Percentiles rank a stretch among this genome's conserved stretches.
phyloP scores from a whole-genome alignment of 192 early-diverging fungal genomes.

The Pilaira anomala region DNA sequence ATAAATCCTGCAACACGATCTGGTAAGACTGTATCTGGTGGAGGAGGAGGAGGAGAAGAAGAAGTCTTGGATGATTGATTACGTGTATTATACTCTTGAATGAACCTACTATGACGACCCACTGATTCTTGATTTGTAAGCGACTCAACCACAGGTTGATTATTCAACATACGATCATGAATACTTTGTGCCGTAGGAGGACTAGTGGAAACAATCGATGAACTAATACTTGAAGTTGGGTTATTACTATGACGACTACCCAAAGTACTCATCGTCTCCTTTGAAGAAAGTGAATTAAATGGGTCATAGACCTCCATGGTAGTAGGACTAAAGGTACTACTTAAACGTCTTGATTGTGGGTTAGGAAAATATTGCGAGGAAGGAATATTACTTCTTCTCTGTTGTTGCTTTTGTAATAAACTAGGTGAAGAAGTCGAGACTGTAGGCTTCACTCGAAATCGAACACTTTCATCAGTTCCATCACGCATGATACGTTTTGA shows the following conservation, averaged over 20 bases:
- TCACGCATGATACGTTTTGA: not conserved
- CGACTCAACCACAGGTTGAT: too few species aligned
- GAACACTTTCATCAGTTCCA: too few species aligned
- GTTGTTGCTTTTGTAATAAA: not conserved
- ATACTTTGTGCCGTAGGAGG: conserved; percentile 3
- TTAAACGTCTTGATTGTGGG: not conserved
- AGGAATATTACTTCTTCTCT: not conserved
- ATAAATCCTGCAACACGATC: not conserved
- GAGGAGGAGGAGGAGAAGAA: too few species aligned
- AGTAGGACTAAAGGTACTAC: too few species aligned
- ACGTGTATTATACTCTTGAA: not conserved
- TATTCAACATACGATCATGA: conserved; percentile 9
- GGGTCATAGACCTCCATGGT: conserved; percentile 1
- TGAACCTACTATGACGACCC: not conserved
- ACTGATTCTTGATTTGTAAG: too few species aligned
- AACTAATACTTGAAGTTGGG: not conserved
- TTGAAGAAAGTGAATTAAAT: not conserved
- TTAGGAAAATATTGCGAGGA: not conserved
- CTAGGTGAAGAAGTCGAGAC: not conserved
- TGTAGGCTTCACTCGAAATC: not conserved
- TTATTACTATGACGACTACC: not conserved
- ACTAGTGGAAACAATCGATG: not conserved
- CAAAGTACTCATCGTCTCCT: not conserved
- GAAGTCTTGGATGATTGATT: too few species aligned
- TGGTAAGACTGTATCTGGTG: not conserved